phyloP scores from a whole-genome alignment of 2,329 filamentous ascomycete species.

The Torrubiellomyces zombiae region DNA sequence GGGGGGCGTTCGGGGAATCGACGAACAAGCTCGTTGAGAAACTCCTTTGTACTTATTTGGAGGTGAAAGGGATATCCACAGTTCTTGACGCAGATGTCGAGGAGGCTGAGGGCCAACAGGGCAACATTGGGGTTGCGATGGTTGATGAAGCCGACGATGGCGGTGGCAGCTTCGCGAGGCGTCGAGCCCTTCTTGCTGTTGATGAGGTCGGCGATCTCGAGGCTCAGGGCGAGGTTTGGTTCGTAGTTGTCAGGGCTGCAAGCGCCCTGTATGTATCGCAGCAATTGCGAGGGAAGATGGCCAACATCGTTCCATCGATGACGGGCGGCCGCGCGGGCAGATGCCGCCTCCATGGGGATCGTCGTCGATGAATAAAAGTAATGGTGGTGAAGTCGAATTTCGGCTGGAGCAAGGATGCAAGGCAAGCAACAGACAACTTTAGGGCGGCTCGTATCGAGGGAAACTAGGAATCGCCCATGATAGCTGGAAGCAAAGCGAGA shows the following conservation, averaged over 20 bases:
- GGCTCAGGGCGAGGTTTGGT: conserved; percentile 86
- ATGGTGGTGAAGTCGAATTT: background rate
- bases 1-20: conserved; percentile 90
- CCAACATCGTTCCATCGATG: conserved; percentile 81
- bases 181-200: conserved; percentile 94
- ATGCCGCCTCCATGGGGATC: conserved; percentile 97
- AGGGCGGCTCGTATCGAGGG: too few species aligned
- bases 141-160: conserved; percentile 90
- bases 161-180: conserved; percentile 83
- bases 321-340: conserved; percentile 84
- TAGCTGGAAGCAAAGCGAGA: too few species aligned
- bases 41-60: conserved; percentile 97
- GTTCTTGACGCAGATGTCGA: conserved; percentile 99
- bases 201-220: conserved; percentile 92
- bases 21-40: conserved; percentile 92
- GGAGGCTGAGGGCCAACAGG: conserved; percentile 72
- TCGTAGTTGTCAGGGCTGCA: conserved; percentile 97
- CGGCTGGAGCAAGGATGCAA: background rate
- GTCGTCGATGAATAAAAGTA: too few species aligned
- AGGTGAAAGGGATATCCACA: conserved; percentile 98
- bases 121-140: conserved; percentile 93
- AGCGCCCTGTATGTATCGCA: conserved; percentile 89
- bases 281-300: conserved; percentile 68
- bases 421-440: too few species aligned
- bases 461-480: too few species aligned